A percentile compares a stretch with the other conserved stretches of the same genome.
phyloP scores from a whole-genome alignment of 2,329 filamentous ascomycete genomes.

The Daldinia eschscholtzii region DNA sequence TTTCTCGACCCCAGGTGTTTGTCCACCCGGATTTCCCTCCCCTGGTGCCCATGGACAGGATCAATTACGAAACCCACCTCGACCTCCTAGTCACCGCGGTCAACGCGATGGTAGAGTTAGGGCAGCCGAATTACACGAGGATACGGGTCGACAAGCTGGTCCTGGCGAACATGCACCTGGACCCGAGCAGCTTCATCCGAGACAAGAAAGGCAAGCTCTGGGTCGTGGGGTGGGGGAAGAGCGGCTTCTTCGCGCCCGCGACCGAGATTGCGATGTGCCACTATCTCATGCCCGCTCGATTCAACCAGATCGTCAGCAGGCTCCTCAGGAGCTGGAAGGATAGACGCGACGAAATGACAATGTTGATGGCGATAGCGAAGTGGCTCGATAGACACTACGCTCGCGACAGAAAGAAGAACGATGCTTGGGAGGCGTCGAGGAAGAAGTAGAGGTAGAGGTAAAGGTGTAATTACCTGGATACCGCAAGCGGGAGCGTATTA shows the following conservation, averaged over 20 bases:
- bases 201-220: slow-evolving; percentile 4
- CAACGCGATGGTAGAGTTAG: not conserved
- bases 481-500: slow-evolving; percentile 3
- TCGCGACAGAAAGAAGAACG: not conserved
- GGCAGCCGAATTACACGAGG: no score
- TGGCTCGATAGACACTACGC: not conserved
- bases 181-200: slow-evolving; percentile 24
- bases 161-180: slow-evolving; percentile 24
- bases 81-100: not conserved
- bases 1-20: not conserved
- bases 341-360: not conserved
- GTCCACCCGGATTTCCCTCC: not conserved
- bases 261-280: slow-evolving; percentile 20
- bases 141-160: not conserved
- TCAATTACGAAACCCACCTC: slow-evolving; percentile 5
- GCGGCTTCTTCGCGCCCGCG: slow-evolving; percentile 20
- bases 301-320: not conserved
- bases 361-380: slow-evolving; percentile 3
- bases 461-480: slow-evolving; percentile 2
- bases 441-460: not conserved
- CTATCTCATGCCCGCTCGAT: not conserved
- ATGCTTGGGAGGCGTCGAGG: not conserved
- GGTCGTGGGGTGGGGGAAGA: slow-evolving; percentile 26
- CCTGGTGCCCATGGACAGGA: not conserved
- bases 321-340: not conserved